Conservation (phyloP, 345 rosid genomes). For the Laguncularia racemosa region DNA sequence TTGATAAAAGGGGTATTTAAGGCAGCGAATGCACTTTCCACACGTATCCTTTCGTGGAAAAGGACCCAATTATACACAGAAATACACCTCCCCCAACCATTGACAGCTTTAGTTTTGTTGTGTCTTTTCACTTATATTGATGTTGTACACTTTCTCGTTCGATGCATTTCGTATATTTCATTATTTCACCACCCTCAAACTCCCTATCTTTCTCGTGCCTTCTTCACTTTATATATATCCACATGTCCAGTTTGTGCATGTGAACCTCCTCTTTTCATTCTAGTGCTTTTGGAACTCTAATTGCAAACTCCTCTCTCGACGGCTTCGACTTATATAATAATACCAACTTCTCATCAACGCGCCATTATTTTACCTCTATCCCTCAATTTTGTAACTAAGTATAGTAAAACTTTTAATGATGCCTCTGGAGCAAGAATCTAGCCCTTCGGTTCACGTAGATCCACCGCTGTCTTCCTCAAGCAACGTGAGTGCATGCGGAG, state of each 20-base stretch:
- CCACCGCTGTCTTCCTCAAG: constrained; percentile 30
- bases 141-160: no score
- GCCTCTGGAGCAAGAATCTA: constrained; percentile 62
- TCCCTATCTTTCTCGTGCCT: constrained; percentile 30
- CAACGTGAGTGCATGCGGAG: constrained; percentile 30
- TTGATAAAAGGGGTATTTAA: no score
- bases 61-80: no score
- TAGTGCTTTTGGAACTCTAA: background rate
- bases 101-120: no score
- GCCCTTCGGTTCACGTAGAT: constrained; percentile 9
- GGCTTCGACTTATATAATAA: background rate
- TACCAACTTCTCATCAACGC: no score
- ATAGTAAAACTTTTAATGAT: constrained; percentile 19
- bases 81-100: no score
- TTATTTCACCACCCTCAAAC: no score
- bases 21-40: no score
- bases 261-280: constrained; percentile 5
- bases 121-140: no score
- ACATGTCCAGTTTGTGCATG: constrained; percentile 27
- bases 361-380: background rate
- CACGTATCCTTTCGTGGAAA: no score
- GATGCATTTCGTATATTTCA: no score
- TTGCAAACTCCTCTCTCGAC: background rate
- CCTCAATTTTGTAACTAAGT: background rate
- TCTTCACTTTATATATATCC: constrained; percentile 23